These are phyloP conservation scores for Carex pumila DNA, from an alignment of 176 grass and related monocot species.

Conservation along the genomic window DNA sequence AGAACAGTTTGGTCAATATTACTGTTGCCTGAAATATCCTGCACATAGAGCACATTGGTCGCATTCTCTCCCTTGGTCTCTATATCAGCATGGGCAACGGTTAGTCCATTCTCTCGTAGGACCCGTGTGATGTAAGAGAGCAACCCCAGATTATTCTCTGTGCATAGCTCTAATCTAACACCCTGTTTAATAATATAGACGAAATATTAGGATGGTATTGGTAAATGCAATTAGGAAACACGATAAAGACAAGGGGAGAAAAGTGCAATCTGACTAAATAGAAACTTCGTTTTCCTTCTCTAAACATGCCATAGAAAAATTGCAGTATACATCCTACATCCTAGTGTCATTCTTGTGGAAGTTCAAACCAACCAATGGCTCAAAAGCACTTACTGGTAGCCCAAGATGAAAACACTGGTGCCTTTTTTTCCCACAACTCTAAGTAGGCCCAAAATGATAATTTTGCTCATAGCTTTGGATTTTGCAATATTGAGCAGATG, in stretches of 20 bases:
- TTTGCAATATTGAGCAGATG: neutral
- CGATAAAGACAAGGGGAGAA: neutral
- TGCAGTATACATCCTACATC: neutral
- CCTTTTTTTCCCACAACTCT: neutral
- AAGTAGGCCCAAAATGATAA: neutral
- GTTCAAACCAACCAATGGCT: neutral
- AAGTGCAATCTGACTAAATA: neutral
- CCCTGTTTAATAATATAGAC: constrained; percentile 20
- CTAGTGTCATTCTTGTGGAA: neutral
- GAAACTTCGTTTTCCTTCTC: neutral
- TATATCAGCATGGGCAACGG: constrained; percentile 38
- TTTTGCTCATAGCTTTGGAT: neutral
- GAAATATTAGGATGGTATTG: neutral
- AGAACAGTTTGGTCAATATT: constrained; percentile 27
- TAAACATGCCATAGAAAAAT: neutral
- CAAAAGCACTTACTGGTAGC: neutral
- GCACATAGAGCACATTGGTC: constrained; percentile 35
- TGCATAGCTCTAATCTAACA: constrained; percentile 38
- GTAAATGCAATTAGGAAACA: neutral
- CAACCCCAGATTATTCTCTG: constrained; percentile 30
- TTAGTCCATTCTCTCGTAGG: constrained; percentile 44
- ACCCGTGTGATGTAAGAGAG: constrained; percentile 37
- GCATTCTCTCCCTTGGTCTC: constrained; percentile 30
- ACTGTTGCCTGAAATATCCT: constrained; percentile 42
- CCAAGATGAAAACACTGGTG: neutral